A percentile compares a stretch with the other conserved stretches of the same genome.
Conservation (phyloP, 2,329 filamentous ascomycete genomes). For the Exserohilum turcica region DNA sequence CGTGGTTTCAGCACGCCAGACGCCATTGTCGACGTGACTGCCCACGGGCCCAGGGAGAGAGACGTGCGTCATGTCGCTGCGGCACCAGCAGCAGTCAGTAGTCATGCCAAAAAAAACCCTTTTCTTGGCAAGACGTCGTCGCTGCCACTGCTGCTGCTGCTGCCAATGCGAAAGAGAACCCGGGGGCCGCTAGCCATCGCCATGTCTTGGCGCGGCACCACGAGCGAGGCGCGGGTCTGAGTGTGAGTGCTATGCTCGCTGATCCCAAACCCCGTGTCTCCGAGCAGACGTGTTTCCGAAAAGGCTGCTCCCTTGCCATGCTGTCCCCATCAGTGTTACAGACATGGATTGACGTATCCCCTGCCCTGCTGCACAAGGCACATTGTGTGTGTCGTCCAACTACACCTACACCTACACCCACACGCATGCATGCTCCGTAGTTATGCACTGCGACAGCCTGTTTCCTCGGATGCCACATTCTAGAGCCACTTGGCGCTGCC, state of each 20-base stretch:
- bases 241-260: neutral
- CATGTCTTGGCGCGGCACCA: slow-evolving; percentile 13
- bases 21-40: neutral
- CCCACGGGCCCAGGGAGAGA: neutral
- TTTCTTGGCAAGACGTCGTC: neutral
- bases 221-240: slow-evolving; percentile 1
- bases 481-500: neutral
- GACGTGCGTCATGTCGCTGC: neutral
- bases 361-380: no score
- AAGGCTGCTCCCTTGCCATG: no score
- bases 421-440: no score
- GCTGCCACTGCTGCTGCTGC: no score
- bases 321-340: no score
- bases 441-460: no score
- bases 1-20: neutral
- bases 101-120: neutral
- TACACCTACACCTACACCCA: no score
- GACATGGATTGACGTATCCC: no score
- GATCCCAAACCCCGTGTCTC: slow-evolving; percentile 3
- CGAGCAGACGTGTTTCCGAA: neutral
- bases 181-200: slow-evolving; percentile 8
- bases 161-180: slow-evolving; percentile 9
- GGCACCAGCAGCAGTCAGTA: neutral
- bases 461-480: no score
- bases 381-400: no score